Evolutionary conservation across 225 moss, liverwort and hornwort species (phyloP).

Genomic region (Polytrichum commune): DNA sequence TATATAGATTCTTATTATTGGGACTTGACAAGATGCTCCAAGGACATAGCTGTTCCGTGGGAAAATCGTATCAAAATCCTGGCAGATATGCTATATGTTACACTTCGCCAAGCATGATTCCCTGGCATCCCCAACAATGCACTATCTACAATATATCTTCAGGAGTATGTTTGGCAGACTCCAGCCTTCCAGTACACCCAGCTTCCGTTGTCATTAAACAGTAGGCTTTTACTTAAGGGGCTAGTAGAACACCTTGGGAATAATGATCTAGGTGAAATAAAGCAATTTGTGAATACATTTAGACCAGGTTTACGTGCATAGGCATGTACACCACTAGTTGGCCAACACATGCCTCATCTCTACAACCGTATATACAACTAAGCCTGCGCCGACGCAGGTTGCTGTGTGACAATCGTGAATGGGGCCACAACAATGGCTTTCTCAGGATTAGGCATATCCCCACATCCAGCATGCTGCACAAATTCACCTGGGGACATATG

Average conservation of each 20-base stretch:
- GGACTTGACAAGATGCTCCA: background rate
- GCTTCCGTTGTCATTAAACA: background rate
- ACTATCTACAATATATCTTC: slow-evolving; percentile 5
- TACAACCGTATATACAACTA: slow-evolving; percentile 22
- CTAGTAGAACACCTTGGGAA: background rate
- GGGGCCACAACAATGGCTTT: slow-evolving; percentile 66
- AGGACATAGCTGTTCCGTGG: slow-evolving; percentile 10
- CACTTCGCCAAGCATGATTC: slow-evolving; percentile 18
- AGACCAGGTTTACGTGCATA: background rate
- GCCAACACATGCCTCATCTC: background rate
- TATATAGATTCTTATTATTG: background rate
- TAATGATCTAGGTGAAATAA: background rate
- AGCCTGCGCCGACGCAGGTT: slow-evolving; percentile 54
- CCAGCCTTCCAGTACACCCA: background rate
- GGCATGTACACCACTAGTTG: background rate
- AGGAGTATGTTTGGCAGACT: background rate
- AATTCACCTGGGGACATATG: slow-evolving; percentile 83
- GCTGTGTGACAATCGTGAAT: slow-evolving; percentile 44
- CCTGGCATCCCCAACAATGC: slow-evolving; percentile 6
- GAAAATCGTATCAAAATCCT: slow-evolving; percentile 1
- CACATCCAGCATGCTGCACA: slow-evolving; percentile 76
- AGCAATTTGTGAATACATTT: background rate
- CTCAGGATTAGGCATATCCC: slow-evolving; percentile 69
- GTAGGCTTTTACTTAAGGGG: background rate
- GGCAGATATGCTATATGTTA: slow-evolving; percentile 18